phyloP scores from a whole-genome alignment of 495 filamentous ascomycete genomes.

The Articulospora tetracladia region DNA sequence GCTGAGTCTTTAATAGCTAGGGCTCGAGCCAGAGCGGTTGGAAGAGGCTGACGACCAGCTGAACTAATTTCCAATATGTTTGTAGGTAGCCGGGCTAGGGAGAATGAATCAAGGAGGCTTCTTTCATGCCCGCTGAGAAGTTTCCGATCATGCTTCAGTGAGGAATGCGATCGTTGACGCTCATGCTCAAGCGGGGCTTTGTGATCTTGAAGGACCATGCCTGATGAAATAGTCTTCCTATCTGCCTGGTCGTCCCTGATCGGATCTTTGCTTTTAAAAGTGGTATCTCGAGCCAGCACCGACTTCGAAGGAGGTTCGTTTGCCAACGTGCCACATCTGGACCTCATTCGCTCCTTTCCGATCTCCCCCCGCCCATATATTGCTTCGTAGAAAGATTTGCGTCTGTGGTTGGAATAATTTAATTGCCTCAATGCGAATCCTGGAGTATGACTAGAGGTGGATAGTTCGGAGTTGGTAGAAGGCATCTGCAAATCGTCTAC shows the following conservation, averaged over 20 bases:
- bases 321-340: background rate
- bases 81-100: background rate
- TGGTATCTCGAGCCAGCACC: background rate
- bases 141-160: background rate
- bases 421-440: background rate
- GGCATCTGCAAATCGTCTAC: too few species aligned
- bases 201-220: background rate
- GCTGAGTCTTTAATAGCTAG: background rate
- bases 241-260: background rate
- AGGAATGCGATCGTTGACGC: background rate
- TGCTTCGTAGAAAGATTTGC: background rate
- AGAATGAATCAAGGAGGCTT: background rate
- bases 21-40: background rate
- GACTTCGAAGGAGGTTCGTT: background rate
- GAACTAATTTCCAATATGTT: background rate
- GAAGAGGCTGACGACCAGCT: background rate
- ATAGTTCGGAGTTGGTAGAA: background rate
- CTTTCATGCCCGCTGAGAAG: background rate
- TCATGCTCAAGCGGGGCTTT: background rate
- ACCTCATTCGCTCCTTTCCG: background rate
- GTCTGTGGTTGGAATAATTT: background rate
- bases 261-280: too few species aligned
- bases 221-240: background rate
- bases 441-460: too few species aligned
- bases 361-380: background rate